These are phyloP conservation scores for Scheffersomyces stipitis DNA, from an alignment of 805 yeast genomes.

Conservation along the genomic window DNA sequence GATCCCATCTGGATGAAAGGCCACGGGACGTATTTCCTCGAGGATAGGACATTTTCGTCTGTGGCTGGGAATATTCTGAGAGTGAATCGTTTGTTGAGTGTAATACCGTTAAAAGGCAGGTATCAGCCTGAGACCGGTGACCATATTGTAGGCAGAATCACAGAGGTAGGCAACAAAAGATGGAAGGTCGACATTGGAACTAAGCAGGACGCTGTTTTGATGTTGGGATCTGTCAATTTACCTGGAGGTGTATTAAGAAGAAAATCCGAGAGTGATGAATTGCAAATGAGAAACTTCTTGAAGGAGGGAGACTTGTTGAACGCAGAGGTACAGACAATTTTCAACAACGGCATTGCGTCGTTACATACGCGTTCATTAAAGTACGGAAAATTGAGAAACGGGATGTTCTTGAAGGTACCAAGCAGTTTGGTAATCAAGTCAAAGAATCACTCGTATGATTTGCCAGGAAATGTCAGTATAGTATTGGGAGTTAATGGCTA, in stretches of 20 bases:
- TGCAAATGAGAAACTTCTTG: conserved; percentile 90
- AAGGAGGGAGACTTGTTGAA: conserved; percentile 95
- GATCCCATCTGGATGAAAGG: conserved; percentile 99
- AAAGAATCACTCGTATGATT: conserved; percentile 79
- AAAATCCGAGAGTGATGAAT: conserved; percentile 91
- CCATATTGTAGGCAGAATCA: conserved; percentile 89
- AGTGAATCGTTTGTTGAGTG: conserved; percentile 84
- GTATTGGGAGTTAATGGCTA: conserved; percentile 94
- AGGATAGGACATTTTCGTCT: conserved; percentile 77
- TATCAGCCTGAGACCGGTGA: conserved; percentile 96
- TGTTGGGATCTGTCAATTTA: conserved; percentile 92
- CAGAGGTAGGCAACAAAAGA: conserved; percentile 89
- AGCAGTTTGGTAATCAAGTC: conserved; percentile 79
- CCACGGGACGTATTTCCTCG: conserved; percentile 87
- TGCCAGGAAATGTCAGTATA: conserved; percentile 93
- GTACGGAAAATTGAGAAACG: conserved; percentile 94
- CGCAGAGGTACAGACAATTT: conserved; percentile 92
- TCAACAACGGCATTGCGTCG: conserved; percentile 88
- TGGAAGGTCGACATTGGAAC: conserved; percentile 98
- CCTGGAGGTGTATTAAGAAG: conserved; percentile 97
- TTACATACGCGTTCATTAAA: conserved; percentile 93
- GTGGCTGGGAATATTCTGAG: conserved; percentile 89
- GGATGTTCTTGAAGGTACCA: conserved; percentile 79
- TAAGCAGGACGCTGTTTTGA: conserved; percentile 86
- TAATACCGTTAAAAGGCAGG: conserved; percentile 80